Conservation (phyloP, 2,329 filamentous ascomycete genomes). For the Truncatella angustata region DNA sequence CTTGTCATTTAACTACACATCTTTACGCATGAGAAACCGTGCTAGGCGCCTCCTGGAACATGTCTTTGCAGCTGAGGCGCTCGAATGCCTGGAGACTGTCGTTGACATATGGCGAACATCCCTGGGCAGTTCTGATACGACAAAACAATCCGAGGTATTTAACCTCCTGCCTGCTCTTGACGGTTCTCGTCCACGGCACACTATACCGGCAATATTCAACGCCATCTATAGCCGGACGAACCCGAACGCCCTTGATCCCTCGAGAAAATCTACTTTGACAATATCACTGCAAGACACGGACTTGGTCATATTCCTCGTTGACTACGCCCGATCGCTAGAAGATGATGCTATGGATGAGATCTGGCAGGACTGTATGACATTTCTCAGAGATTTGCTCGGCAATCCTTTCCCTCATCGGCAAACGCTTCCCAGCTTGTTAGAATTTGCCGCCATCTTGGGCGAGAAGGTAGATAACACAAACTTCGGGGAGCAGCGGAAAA, state of each 20-base stretch:
- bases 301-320: constrained; percentile 82
- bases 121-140: constrained; percentile 41
- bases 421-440: constrained; percentile 78
- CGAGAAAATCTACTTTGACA: constrained; percentile 83
- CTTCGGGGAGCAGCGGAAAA: constrained; percentile 89
- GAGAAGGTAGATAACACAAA: constrained; percentile 98
- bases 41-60: constrained; percentile 87
- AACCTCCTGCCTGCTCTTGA: constrained; percentile 88
- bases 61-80: constrained; percentile 84
- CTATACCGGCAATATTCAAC: constrained; percentile 92
- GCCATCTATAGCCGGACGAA: constrained; percentile 94
- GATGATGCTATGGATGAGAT: constrained; percentile 99
- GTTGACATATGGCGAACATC: constrained; percentile 76
- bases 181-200: constrained; percentile 85
- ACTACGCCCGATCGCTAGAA: constrained; percentile 86
- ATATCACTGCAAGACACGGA: constrained; percentile 81
- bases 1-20: constrained; percentile 88
- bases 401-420: constrained; percentile 96
- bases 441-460: constrained; percentile 86
- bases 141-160: constrained; percentile 67
- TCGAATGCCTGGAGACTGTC: constrained; percentile 91
- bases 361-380: constrained; percentile 90
- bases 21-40: constrained; percentile 84
- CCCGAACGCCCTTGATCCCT: constrained; percentile 72
- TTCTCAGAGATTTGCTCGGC: constrained; percentile 82